Evolutionary conservation across 2,329 filamentous ascomycete species (phyloP), one percentile per base, ranked within the genome.

Genomic region (Penicillium griseofulvum): DNA sequence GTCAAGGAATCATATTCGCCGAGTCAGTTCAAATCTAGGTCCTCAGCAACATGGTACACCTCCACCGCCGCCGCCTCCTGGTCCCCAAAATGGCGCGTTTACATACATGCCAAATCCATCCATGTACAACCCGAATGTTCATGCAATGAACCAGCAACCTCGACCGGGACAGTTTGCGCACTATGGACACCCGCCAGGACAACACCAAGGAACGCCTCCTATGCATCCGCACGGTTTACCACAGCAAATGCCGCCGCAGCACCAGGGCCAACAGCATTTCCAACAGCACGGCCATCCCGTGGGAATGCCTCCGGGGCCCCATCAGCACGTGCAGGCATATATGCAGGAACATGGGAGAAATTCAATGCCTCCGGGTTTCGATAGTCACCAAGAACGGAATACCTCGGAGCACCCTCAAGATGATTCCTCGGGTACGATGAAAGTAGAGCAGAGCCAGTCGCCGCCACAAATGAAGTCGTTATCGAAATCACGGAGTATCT

Each of bases 401-500:
- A 83, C 85, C 49, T 78, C 80, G 37, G 79, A 82, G 34, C 78
- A 79, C 74, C 65, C 83, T 16, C 79, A 84, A 44, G 81, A 84
- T 47, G 82, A 83, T 52, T 78, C 78, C 51, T 56, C 72, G 48
- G 68, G 49, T 62, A 73, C 33, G 56, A 63, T 59, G 66, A 80
- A 71, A 70, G 65, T 36, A 64, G 81, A 70, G 56, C 68, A 59
- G 69, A 78, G 59, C 22, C 69, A 71, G 39, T 74, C 84, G n/a
- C 76, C 78, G 53, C 71, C 76, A 10, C 74, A 78, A 60, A 87
- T 88, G 2, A 89, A 87, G 66, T 87, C 89, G 6, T 65, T 83
- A 3, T 79, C 81, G 8, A 92, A 92, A 71, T 87, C 88, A 22
- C 88, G 92, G 70, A 97, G 92, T 72, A 97, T 99, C 56, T 97